phyloP scores from a whole-genome alignment of 192 early-diverging fungal genomes.

The Oehlia diaphana region DNA sequence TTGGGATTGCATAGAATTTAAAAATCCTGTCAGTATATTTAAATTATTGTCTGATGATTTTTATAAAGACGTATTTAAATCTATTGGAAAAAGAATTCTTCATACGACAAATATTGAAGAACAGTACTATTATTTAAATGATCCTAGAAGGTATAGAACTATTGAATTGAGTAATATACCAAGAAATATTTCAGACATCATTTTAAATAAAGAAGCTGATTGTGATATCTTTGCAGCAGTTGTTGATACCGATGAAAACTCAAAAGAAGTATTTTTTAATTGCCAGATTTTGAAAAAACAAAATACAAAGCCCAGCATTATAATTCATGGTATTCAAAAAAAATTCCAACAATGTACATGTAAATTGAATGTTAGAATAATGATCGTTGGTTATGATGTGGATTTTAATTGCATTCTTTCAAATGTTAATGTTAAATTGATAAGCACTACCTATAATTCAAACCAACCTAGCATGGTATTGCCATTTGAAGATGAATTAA shows the following conservation, averaged over 20 bases:
- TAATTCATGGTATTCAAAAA: neutral
- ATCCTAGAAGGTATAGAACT: neutral
- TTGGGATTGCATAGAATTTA: neutral
- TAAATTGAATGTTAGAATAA: neutral
- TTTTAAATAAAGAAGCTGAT: neutral
- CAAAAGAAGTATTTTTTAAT: neutral
- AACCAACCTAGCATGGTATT: neutral
- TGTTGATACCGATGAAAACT: neutral
- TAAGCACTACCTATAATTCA: too few relatives aligned
- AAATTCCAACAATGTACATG: neutral
- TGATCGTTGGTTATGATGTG: neutral
- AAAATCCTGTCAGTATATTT: neutral
- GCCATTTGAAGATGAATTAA: neutral
- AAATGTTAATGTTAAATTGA: neutral
- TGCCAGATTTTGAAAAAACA: neutral
- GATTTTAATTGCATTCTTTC: neutral
- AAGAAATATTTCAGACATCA: neutral
- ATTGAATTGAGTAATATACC: neutral
- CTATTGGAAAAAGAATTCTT: neutral
- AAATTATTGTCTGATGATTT: neutral
- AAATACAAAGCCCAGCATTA: neutral
- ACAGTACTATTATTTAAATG: neutral
- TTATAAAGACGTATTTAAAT: neutral
- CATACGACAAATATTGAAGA: neutral
- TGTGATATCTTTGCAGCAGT: neutral